These are phyloP conservation scores for Cinchona pubescens DNA, from an alignment of 257 asterid species.

Conservation along the genomic window DNA sequence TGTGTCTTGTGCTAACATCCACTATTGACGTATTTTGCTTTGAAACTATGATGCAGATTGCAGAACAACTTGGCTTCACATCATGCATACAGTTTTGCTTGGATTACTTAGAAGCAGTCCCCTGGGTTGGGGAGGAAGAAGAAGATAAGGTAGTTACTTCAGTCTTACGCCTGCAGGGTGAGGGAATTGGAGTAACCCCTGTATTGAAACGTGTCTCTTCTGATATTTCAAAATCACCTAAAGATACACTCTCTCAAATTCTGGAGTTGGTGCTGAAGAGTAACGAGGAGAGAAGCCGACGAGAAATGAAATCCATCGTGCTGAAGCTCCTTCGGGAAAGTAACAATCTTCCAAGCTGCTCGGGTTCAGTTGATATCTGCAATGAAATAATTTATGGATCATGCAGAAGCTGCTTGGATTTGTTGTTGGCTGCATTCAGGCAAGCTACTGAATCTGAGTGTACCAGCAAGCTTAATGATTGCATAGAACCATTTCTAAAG, in stretches of 20 bases:
- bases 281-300: slow-evolving; percentile 80
- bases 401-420: slow-evolving; percentile 57
- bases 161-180: slow-evolving; percentile 54
- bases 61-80: slow-evolving; percentile 68
- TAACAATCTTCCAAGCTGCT: slow-evolving; percentile 48
- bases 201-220: slow-evolving; percentile 79
- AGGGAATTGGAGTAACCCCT: slow-evolving; percentile 66
- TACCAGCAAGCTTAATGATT: slow-evolving; percentile 16
- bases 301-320: slow-evolving; percentile 79
- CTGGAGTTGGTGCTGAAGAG: slow-evolving; percentile 75
- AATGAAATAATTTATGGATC: slow-evolving; percentile 54
- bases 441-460: slow-evolving; percentile 61
- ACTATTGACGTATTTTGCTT: slow-evolving; percentile 6
- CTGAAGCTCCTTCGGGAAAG: slow-evolving; percentile 77
- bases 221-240: slow-evolving; percentile 44
- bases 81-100: slow-evolving; percentile 69
- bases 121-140: slow-evolving; percentile 98
- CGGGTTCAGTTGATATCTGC: slow-evolving; percentile 53
- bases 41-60: slow-evolving; percentile 39
- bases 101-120: slow-evolving; percentile 96
- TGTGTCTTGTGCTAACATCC: neutral
- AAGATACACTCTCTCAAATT: slow-evolving; percentile 70
- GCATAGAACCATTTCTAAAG: slow-evolving; percentile 42
- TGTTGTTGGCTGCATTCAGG: slow-evolving; percentile 53
- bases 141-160: slow-evolving; percentile 81